Percentiles rank a stretch among this genome's conserved stretches.
These are phyloP conservation scores for Hypoxylon trugodes DNA, from an alignment of 495 filamentous ascomycete species.

Conservation along the genomic window DNA sequence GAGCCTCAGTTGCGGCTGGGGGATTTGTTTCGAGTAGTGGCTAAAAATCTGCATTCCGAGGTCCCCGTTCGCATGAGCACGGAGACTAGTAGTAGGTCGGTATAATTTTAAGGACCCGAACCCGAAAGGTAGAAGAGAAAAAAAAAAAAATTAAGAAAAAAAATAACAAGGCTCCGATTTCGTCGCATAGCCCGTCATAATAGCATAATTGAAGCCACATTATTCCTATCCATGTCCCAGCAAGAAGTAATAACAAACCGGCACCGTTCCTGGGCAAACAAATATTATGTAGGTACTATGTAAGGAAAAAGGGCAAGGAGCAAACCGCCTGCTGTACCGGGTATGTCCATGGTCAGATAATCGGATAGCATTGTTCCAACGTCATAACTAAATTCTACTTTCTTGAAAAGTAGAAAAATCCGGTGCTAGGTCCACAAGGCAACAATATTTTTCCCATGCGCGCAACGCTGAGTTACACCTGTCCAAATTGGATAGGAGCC, in stretches of 20 bases:
- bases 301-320: too few relatives aligned
- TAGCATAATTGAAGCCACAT: conserved; percentile 6
- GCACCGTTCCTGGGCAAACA: conserved; percentile 2
- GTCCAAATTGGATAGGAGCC: conserved; percentile 21
- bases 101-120: conserved; percentile 17
- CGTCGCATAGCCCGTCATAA: conserved; percentile 8
- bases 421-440: conserved; percentile 21
- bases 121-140: not conserved
- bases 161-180: conserved; percentile 9
- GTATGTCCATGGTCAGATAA: conserved; percentile 6
- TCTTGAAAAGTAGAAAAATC: conserved; percentile 24
- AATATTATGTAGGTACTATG: too few relatives aligned
- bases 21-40: conserved; percentile 24
- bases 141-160: conserved; percentile 4
- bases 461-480: conserved; percentile 20
- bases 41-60: conserved; percentile 16
- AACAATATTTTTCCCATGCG: conserved; percentile 12
- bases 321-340: conserved; percentile 10
- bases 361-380: conserved; percentile 22
- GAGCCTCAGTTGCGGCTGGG: conserved; percentile 33
- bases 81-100: conserved; percentile 14
- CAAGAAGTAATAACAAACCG: not conserved
- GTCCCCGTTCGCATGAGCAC: conserved; percentile 3
- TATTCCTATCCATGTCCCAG: not conserved
- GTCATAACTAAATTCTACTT: conserved; percentile 26